Evolutionary conservation across 768 basidiomycete species (phyloP), one percentile per base, ranked within the genome.

Genomic region (Sporobolomyces phaffii): DNA sequence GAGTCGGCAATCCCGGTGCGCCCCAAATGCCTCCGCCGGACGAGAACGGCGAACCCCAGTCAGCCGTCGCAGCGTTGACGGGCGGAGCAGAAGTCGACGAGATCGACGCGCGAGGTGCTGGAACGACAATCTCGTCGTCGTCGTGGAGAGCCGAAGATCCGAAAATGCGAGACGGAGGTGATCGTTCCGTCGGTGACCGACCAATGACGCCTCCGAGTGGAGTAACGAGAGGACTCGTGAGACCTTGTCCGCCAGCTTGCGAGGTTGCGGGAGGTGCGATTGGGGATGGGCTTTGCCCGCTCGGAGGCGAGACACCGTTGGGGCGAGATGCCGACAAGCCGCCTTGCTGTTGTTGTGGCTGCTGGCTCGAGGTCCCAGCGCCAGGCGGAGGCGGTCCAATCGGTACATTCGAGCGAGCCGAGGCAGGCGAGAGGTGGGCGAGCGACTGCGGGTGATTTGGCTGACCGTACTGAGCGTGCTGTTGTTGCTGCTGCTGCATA

Each of bases 71-170:
- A 10, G 45, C 10, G 40, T 41, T 49, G 58, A 52, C 59, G 36
- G 62, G 38, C 17, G 52, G 26, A 4, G 61, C 31, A 24, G 58
- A 36, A 7, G 41, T 38, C 22, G 58, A 48, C 38, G 64, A 66
- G 36, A 68, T 53, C 33, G 54, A 58, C 15, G 66, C 60, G 2
- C 57, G 57, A 3, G 61, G 34, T 6, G 56, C 9, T 3, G 67
- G 62, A 1, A 63, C 65, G 13, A 71, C 70, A 8, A 71, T 60
- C 53, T 71, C 70, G 65, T 71, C 70, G 62, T 71, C 70, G 24
- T 57, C 70, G 54, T 49, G 59, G 10, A 71, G 60, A 0, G 70
- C 70, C 45, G 70, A 60, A 20, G 65, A 67, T 28, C 70, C 70
- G n/a, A 71, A 68, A 26, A 67, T 34, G 9, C 70, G 59, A 4